These are phyloP conservation scores for Cairneyella variabilis DNA, from an alignment of 495 filamentous ascomycete genomes.

Conservation along the genomic window DNA sequence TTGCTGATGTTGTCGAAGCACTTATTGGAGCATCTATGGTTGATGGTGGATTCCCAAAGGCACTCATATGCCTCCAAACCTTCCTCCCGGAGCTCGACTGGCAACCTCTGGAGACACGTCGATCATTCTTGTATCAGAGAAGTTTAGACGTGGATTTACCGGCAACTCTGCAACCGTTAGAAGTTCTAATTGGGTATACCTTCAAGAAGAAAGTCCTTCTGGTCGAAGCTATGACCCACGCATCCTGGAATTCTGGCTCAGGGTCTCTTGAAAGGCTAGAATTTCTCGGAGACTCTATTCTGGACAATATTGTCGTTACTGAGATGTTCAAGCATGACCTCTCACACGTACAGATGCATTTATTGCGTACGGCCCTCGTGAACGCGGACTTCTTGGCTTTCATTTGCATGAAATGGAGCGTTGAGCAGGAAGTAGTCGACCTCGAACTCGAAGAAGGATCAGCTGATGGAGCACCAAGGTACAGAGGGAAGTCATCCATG, in stretches of 20 bases:
- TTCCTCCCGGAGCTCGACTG: constrained; percentile 65
- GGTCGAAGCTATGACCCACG: constrained; percentile 83
- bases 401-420: constrained; percentile 57
- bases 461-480: constrained; percentile 10
- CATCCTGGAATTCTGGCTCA: constrained; percentile 54
- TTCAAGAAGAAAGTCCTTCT: constrained; percentile 70
- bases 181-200: constrained; percentile 60
- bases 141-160: constrained; percentile 11
- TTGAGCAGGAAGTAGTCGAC: constrained; percentile 30
- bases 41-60: constrained; percentile 63
- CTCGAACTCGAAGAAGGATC: constrained; percentile 17
- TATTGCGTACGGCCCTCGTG: constrained; percentile 69
- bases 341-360: constrained; percentile 65
- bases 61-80: constrained; percentile 57
- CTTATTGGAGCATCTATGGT: constrained; percentile 76
- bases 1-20: constrained; percentile 86
- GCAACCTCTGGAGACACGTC: constrained; percentile 34
- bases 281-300: constrained; percentile 83
- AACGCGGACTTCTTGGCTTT: constrained; percentile 91
- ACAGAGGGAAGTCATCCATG: constrained; percentile 17
- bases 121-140: constrained; percentile 24
- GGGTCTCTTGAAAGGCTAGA: constrained; percentile 82
- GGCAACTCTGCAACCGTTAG: constrained; percentile 33
- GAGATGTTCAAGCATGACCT: constrained; percentile 42
- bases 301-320: constrained; percentile 72